phyloP scores from a whole-genome alignment of 306 rosid species.

The Cucumis cinereus region DNA sequence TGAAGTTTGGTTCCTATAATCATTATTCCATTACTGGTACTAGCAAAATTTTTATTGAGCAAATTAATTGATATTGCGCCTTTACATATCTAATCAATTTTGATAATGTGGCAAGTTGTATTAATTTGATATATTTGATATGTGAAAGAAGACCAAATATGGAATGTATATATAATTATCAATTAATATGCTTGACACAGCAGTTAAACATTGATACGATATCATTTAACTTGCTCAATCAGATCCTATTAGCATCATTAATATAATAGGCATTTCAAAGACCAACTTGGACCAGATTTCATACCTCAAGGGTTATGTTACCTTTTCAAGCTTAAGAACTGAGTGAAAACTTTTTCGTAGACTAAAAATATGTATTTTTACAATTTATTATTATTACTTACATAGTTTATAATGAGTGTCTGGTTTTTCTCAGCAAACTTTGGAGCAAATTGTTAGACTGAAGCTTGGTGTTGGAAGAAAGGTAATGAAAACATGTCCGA shows the following conservation, averaged over 20 bases:
- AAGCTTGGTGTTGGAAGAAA: slow-evolving; percentile 91
- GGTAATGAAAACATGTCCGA: slow-evolving; percentile 33
- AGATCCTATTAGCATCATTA: background rate
- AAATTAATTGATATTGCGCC: background rate
- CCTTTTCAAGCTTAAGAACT: background rate
- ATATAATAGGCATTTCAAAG: background rate
- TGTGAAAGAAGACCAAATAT: background rate
- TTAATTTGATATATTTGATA: background rate
- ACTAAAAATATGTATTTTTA: background rate
- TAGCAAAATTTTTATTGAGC: background rate
- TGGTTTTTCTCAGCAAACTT: slow-evolving; percentile 47
- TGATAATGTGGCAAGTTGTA: background rate
- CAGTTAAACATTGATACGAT: background rate
- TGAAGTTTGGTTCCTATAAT: background rate
- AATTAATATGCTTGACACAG: background rate
- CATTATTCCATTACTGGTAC: background rate
- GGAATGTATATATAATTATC: background rate
- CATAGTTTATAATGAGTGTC: slow-evolving; percentile 12
- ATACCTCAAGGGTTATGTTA: background rate
- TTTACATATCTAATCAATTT: background rate
- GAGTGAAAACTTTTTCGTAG: background rate
- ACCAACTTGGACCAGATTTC: background rate
- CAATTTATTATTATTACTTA: background rate
- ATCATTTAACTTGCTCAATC: background rate
- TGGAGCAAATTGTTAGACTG: slow-evolving; percentile 89